phyloP scores from a whole-genome alignment of 129 eudicot species.

The Smallanthus sonchifolius region DNA sequence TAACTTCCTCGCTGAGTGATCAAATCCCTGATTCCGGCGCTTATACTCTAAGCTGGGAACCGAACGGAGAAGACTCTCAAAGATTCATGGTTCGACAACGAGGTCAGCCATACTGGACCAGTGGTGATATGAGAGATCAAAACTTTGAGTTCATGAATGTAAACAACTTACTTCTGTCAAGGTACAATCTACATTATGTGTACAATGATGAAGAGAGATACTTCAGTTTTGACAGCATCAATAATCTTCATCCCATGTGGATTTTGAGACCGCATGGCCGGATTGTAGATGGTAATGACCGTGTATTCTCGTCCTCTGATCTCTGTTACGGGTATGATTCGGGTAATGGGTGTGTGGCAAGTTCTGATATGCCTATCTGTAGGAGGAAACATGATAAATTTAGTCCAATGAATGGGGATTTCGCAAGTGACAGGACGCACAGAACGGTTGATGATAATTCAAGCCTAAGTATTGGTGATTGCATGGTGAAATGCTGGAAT shows the following conservation, averaged over 20 bases:
- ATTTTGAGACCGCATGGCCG: slow-evolving; percentile 10
- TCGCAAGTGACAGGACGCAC: background rate
- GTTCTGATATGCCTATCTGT: slow-evolving; percentile 15
- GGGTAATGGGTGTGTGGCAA: slow-evolving; percentile 23
- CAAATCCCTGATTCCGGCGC: slow-evolving; percentile 19
- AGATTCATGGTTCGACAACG: slow-evolving; percentile 8
- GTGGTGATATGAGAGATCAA: background rate
- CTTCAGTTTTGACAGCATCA: background rate
- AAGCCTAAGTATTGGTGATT: slow-evolving; percentile 39
- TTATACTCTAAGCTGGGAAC: slow-evolving; percentile 28
- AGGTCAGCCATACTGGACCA: slow-evolving; percentile 20
- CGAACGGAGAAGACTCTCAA: background rate
- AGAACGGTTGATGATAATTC: slow-evolving; percentile 6
- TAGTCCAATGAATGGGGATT: slow-evolving; percentile 9
- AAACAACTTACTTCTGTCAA: background rate
- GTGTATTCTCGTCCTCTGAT: background rate
- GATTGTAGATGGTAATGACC: background rate
- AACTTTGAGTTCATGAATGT: slow-evolving; percentile 17
- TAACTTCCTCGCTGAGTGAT: slow-evolving; percentile 28
- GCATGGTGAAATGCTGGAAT: slow-evolving; percentile 49
- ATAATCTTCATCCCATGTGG: background rate
- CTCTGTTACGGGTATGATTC: slow-evolving; percentile 30
- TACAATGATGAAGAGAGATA: slow-evolving; percentile 24
- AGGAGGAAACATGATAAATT: slow-evolving; percentile 9
- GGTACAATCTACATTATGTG: slow-evolving; percentile 21